phyloP scores from a whole-genome alignment of 345 rosid species.

The Psidium friedrichsthalianum region DNA sequence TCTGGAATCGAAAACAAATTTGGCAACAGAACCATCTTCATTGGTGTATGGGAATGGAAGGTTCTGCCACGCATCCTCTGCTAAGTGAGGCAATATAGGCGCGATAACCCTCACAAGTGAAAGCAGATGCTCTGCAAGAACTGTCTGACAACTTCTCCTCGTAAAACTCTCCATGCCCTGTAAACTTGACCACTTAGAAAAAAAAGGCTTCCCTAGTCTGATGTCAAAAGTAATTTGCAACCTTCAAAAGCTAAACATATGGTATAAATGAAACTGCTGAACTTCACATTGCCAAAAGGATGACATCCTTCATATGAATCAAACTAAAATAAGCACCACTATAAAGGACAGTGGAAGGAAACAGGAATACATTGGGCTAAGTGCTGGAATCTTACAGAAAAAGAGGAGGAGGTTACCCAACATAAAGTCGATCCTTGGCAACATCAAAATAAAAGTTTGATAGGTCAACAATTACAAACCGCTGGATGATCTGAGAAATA shows the following conservation, averaged over 20 bases:
- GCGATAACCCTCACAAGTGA: conserved; percentile 71
- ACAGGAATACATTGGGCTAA: not conserved
- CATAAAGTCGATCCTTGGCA: conserved; percentile 93
- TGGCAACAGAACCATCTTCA: conserved; percentile 51
- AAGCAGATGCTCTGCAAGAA: conserved; percentile 81
- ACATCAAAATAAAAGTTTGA: conserved; percentile 94
- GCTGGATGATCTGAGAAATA: conserved; percentile 61
- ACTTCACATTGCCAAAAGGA: not conserved
- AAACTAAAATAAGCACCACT: not conserved
- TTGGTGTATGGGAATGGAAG: conserved; percentile 56
- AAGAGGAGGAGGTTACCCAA: conserved; percentile 53
- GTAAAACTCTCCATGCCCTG: conserved; percentile 76
- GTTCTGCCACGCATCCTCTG: conserved; percentile 94
- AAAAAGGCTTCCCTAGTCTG: not conserved
- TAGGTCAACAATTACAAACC: conserved; percentile 77
- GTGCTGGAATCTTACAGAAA: not conserved
- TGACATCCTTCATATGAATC: not conserved
- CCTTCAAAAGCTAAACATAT: not conserved
- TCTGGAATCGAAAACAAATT: conserved; percentile 72
- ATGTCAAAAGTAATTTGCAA: not conserved
- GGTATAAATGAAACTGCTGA: not conserved
- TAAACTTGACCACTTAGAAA: conserved; percentile 1
- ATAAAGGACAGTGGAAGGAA: not conserved
- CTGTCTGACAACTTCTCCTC: conserved; percentile 93
- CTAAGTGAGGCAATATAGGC: conserved; percentile 88